Conservation (phyloP, 495 filamentous ascomycete species). For the Bombardia bombarda region DNA sequence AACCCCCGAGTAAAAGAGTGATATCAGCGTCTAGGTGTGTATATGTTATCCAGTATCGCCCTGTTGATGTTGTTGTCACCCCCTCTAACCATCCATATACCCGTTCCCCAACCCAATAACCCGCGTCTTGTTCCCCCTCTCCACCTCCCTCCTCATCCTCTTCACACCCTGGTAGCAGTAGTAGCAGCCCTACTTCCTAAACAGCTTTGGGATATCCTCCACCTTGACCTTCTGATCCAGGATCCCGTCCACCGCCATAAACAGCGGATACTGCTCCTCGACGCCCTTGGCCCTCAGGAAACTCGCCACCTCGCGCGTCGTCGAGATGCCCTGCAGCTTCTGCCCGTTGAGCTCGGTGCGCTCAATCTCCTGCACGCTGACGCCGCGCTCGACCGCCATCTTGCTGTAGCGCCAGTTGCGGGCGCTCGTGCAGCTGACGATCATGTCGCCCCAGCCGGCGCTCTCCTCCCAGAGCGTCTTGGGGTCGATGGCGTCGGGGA, state of each 20-base stretch:
- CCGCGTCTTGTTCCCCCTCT: no score
- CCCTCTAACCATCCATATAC: no score
- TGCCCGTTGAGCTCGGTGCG: constrained; percentile 88
- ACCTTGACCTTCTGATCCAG: constrained; percentile 50
- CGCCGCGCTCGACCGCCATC: constrained; percentile 70
- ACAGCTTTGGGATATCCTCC: constrained; percentile 53
- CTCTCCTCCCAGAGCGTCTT: constrained; percentile 94
- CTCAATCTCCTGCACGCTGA: constrained; percentile 82
- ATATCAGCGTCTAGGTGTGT: not conserved
- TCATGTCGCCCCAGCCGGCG: constrained; percentile 91
- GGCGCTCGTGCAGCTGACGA: constrained; percentile 85
- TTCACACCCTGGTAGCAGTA: not conserved
- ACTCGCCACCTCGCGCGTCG: constrained; percentile 79
- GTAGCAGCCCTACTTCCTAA: constrained; percentile 27
- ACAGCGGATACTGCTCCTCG: constrained; percentile 82
- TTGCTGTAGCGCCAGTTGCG: constrained; percentile 92
- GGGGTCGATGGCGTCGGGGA: constrained; percentile 65
- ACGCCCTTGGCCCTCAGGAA: constrained; percentile 72
- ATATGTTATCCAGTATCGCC: not conserved
- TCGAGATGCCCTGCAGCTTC: constrained; percentile 90
- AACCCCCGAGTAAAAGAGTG: no score
- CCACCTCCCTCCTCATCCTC: not conserved
- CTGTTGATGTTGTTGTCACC: no score
- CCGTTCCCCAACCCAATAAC: no score
- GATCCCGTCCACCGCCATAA: constrained; percentile 73